Evolutionary conservation across 805 yeast species (phyloP), one percentile per base, ranked within the genome.

Genomic region (Saccharomycopsis lassenensis): DNA sequence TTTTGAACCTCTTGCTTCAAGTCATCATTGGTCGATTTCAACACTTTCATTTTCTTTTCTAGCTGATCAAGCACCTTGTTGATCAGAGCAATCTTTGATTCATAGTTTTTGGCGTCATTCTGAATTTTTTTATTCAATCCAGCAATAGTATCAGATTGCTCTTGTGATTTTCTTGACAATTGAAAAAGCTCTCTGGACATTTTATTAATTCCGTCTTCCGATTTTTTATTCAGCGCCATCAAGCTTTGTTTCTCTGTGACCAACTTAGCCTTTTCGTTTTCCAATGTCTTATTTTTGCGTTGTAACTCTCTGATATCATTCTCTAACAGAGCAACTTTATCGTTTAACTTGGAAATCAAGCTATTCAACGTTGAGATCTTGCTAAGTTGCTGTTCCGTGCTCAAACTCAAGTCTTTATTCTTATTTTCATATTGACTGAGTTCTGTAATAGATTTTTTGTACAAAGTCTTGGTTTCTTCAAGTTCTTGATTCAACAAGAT

Each of bases 191-290:
- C 97, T 26, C 89, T 63, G 37, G 78, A 80, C 94, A 87, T 82
- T 47, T 85, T 86, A 52, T 86, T 86, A 35, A 87, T 77, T 3
- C 94, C 96, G 41, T 74, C 77, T 49, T 87, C 95, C 1, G 89
- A 81, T 45, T 70, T 77, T 18, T 64, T 63, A 47, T 74, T 78
- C 8, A 66, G 69, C 1, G 27, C 44, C 1, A 43, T 43, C 4
- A 54, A 34, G 1, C 43, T 50, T 4, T 50, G 47, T 3, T 63
- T 42, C 8, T 55, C 54, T 2, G 44, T 44, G 12, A 48, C 51
- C 18, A 55, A 35, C 2, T 41, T 41, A 6, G 32, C 35, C 24
- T 52, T 45, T n/a, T 54, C 53, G 2, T 29, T 39, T 8, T 43
- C 42, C 16, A 52, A 15, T 1, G 23, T 24, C 8, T 46, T 39